A percentile compares a stretch with the other conserved stretches of the same genome.
Conservation (phyloP, 2,329 filamentous ascomycete species). For the Paraphoma chrysanthemicola region DNA sequence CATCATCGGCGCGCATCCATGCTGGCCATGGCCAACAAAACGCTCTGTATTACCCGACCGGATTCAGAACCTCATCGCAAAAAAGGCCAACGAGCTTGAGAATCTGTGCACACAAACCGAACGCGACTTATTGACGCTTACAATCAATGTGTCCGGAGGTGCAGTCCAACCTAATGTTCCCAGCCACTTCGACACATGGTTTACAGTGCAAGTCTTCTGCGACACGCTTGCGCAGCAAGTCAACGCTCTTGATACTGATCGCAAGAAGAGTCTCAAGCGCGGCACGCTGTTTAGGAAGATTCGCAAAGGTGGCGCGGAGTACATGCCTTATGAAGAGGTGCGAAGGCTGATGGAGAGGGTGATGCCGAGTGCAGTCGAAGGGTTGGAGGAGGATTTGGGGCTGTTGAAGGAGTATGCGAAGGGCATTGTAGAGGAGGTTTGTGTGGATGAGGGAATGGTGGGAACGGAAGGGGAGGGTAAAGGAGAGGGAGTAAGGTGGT, state of each 20-base stretch:
- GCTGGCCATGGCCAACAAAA: conserved; percentile 25
- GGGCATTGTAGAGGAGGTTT: conserved; percentile 19
- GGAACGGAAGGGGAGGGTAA: conserved; percentile 36
- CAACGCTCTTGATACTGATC: conserved; percentile 2
- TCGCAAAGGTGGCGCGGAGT: conserved; percentile 31
- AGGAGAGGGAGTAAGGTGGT: conserved; percentile 34
- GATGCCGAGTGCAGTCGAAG: conserved; percentile 20
- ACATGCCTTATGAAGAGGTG: conserved; percentile 34
- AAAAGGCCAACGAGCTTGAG: conserved; percentile 22
- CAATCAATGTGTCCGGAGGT: conserved; percentile 7
- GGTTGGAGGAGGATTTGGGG: conserved; percentile 30
- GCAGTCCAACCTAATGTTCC: conserved; percentile 3
- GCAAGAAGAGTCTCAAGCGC: conserved; percentile 11
- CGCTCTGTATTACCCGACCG: conserved; percentile 8
- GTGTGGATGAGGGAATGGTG: conserved; percentile 32
- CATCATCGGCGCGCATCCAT: conserved; percentile 38
- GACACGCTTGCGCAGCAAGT: conserved; percentile 35
- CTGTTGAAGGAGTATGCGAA: conserved; percentile 34
- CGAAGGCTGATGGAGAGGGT: conserved; percentile 15
- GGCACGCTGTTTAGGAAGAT: conserved; percentile 39
- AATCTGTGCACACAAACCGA: conserved; percentile 20
- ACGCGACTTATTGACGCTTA: conserved; percentile 33
- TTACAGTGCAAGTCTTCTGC: conserved; percentile 39
- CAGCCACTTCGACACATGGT: conserved; percentile 29
- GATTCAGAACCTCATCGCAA: conserved; percentile 17